Evolutionary conservation across 805 yeast species (phyloP).

Genomic region (Wickerhamomyces strasburgensis): DNA sequence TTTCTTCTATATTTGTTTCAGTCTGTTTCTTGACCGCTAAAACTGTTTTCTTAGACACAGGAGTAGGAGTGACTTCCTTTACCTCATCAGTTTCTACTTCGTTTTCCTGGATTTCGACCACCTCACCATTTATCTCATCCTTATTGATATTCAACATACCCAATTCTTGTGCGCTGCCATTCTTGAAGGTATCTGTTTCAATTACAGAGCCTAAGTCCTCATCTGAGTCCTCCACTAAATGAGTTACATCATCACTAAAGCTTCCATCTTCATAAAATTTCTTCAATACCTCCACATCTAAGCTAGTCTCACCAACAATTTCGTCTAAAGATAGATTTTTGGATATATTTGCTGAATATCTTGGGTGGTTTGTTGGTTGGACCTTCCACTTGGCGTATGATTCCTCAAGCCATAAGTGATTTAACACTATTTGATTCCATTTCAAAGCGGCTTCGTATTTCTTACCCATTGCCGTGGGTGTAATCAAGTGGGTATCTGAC

Average conservation of each 20-base stretch:
- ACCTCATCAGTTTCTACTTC: neutral
- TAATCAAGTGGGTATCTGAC: constrained; percentile 66
- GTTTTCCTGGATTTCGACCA: no score
- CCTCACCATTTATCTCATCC: no score
- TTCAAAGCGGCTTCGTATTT: constrained; percentile 69
- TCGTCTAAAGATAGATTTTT: constrained; percentile 29
- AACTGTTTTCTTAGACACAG: neutral
- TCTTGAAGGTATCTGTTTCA: neutral
- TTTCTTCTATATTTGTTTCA: neutral
- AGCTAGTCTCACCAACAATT: constrained; percentile 48
- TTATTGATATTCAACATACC: no score
- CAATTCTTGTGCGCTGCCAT: no score
- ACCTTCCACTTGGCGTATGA: constrained; percentile 59
- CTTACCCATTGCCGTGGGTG: constrained; percentile 62
- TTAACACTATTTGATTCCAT: constrained; percentile 65
- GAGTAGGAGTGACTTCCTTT: neutral
- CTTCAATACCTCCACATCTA: constrained; percentile 37
- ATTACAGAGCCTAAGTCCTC: constrained; percentile 7
- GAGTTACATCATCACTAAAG: constrained; percentile 14
- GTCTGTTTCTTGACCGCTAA: neutral
- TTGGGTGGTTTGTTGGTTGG: constrained; percentile 39
- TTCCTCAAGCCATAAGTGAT: constrained; percentile 88
- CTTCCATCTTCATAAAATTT: constrained; percentile 31
- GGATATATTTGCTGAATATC: constrained; percentile 36
- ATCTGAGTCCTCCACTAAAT: constrained; percentile 23